Percentiles rank a stretch among this genome's conserved stretches.
phyloP scores from a whole-genome alignment of 148 eudicot species.

The Agrostemma githago region DNA sequence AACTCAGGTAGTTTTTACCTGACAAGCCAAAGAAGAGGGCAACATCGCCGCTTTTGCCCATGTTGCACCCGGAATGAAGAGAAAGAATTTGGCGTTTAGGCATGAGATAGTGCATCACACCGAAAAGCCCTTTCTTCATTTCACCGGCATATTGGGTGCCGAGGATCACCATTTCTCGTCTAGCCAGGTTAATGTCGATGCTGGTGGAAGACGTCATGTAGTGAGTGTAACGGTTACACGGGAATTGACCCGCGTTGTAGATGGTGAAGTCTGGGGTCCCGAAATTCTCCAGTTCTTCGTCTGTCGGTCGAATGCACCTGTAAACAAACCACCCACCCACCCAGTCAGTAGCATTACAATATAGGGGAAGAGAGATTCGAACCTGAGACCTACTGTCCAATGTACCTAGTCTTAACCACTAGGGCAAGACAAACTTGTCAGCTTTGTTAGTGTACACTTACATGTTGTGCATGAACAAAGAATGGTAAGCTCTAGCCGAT shows the following conservation, averaged over 20 bases:
- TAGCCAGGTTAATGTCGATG: slow-evolving; percentile 66
- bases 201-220: slow-evolving; percentile 89
- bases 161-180: slow-evolving; percentile 83
- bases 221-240: slow-evolving; percentile 80
- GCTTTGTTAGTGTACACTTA: slow-evolving; percentile 25
- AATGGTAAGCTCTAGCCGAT: slow-evolving; percentile 90
- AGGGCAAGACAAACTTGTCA: neutral
- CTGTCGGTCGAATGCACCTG: slow-evolving; percentile 89
- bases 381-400: slow-evolving; percentile 23
- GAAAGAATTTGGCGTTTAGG: slow-evolving; percentile 74
- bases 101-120: slow-evolving; percentile 90
- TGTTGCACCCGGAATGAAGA: slow-evolving; percentile 77
- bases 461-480: slow-evolving; percentile 98
- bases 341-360: slow-evolving; percentile 37
- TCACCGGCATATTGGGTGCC: slow-evolving; percentile 89
- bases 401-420: slow-evolving; percentile 13
- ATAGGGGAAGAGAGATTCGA: too few species aligned
- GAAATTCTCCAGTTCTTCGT: slow-evolving; percentile 69
- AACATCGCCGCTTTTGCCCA: slow-evolving; percentile 78
- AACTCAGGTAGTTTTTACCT: too few species aligned
- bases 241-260: slow-evolving; percentile 82
- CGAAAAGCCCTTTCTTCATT: slow-evolving; percentile 83
- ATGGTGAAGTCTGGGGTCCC: slow-evolving; percentile 84
- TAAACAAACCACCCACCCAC: slow-evolving; percentile 46
- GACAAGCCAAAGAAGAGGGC: slow-evolving; percentile 90